Evolutionary conservation across 2,329 filamentous ascomycete species (phyloP), one percentile per base, ranked within the genome.

Genomic region (Cladosporium halotolerans): DNA sequence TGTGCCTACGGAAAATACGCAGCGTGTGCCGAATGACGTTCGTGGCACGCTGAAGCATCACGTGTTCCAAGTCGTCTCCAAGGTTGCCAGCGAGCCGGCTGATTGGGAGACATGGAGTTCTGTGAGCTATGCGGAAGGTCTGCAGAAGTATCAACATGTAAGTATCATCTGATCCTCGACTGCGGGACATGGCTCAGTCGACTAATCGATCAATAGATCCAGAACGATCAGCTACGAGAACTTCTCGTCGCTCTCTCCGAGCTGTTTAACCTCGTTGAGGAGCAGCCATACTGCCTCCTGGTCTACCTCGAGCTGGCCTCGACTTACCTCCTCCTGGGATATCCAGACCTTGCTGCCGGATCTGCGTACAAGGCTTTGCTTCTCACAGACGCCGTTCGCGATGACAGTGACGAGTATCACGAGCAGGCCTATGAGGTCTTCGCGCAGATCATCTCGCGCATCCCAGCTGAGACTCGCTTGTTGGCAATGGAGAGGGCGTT

Each of bases 291-390:
- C 52, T 56, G 56, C 39, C 14, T 58, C 5, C 55, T 62, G 3
- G 38, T 65, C 5, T 63, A 66, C 40, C 54, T 68, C 41, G 79
- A 85, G 58, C 82, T 91, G 32, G 89, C 89, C 19, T 73, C 80
- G 33, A 75, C 86, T 40, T 83, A 96, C 69, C 79, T 83, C 13
- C 75, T 82, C 43, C 77, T 96, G 44, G 88, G 83, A 36, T 97
- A 96, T 69, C 89, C 89, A 0, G 93, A 99, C 68, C 80, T 99
- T 38, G 90, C 90, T 4, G 85, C 86, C 9, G 89, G 89, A 33
- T 91, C 96, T 74, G 89, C 89, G 4, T 97, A 97, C 68, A 85
- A 87, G 52, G 90, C 91, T 1, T 78, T 97, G n/a, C 80, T 96
- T 3, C 75, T 99, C 44, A 80, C 87, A 13, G 92, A 97, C 65